A percentile compares a stretch with the other conserved stretches of the same genome.
These are phyloP conservation scores for Stevia rebaudiana DNA, from an alignment of 140 eudicot species.

Conservation along the genomic window DNA sequence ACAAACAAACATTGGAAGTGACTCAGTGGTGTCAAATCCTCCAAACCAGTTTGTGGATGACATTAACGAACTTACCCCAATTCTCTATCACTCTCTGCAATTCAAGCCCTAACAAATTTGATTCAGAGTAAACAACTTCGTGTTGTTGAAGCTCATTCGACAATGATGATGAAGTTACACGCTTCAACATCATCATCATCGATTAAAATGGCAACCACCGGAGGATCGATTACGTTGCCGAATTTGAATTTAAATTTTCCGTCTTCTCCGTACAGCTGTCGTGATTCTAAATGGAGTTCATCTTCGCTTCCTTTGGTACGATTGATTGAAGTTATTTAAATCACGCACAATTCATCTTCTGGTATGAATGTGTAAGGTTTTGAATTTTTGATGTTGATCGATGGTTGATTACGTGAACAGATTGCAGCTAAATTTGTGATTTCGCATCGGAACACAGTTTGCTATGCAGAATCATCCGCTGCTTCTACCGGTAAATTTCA, in stretches of 20 bases:
- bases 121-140: background rate
- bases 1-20: slow-evolving; percentile 23
- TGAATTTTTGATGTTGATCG: slow-evolving; percentile 7
- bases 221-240: slow-evolving; percentile 40
- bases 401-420: slow-evolving; percentile 23
- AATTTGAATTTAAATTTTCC: slow-evolving; percentile 34
- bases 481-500: slow-evolving; percentile 48
- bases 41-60: slow-evolving; percentile 50
- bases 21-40: slow-evolving; percentile 48
- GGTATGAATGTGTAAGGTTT: background rate
- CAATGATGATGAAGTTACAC: slow-evolving; percentile 19
- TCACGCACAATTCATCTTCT: background rate
- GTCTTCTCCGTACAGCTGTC: slow-evolving; percentile 43
- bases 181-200: slow-evolving; percentile 21
- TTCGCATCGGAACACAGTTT: slow-evolving; percentile 33
- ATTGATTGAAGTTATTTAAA: background rate
- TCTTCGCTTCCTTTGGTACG: slow-evolving; percentile 40
- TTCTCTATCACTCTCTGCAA: slow-evolving; percentile 21
- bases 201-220: slow-evolving; percentile 34
- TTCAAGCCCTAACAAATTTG: slow-evolving; percentile 9
- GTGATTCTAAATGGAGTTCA: slow-evolving; percentile 30
- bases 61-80: slow-evolving; percentile 30
- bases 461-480: slow-evolving; percentile 73
- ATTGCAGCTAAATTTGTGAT: slow-evolving; percentile 37
- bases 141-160: background rate